These are phyloP conservation scores for Fusarium brevicatenulatum DNA, from an alignment of 2,329 filamentous ascomycete species.

Conservation along the genomic window DNA sequence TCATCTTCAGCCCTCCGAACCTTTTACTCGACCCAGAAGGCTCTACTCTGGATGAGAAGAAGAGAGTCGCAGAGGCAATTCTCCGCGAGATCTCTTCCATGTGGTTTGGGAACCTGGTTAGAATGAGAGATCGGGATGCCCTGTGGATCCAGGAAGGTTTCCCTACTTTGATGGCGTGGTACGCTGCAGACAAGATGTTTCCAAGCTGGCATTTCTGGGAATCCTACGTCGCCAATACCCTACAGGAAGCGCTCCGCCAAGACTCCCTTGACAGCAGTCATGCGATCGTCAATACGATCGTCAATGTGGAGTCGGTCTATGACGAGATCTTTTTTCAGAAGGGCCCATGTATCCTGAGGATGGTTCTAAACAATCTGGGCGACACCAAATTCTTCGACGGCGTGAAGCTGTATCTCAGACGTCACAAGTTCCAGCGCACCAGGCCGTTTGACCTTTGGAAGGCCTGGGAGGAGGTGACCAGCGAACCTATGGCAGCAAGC, in stretches of 20 bases:
- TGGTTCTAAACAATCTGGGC: background rate
- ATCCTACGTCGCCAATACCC: background rate
- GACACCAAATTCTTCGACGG: background rate
- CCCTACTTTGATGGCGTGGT: background rate
- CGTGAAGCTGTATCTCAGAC: background rate
- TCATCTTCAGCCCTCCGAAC: accelerated
- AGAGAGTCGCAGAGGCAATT: accelerated
- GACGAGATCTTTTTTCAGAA: background rate
- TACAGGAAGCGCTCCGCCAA: background rate
- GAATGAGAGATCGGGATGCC: background rate
- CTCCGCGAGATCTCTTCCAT: background rate
- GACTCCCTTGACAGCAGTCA: background rate
- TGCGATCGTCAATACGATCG: background rate
- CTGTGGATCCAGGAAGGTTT: background rate
- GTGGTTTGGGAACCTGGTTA: background rate
- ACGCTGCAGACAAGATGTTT: background rate
- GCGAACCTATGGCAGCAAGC: accelerated
- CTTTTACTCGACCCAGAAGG: background rate
- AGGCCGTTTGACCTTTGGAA: background rate
- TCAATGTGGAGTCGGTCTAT: too few species aligned
- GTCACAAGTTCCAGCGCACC: background rate
- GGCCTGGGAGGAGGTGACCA: background rate
- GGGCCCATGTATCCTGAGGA: background rate
- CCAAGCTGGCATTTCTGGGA: background rate
- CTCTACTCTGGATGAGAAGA: background rate